Base-by-base conservation (phyloP, 1,284 basidiomycete species). In the Baeospora myosura region DNA sequence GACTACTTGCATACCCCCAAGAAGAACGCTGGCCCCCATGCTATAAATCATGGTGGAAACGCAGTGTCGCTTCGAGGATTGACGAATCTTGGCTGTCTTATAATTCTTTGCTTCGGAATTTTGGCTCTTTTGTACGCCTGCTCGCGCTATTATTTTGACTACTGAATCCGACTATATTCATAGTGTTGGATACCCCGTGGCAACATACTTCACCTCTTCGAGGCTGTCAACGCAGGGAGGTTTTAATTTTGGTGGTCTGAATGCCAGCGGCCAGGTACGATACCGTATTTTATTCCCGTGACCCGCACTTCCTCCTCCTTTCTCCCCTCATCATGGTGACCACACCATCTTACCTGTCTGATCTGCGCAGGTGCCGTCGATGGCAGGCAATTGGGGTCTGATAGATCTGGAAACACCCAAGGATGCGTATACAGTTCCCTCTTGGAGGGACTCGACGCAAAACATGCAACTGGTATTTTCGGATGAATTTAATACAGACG, bases 171-270 rank as follows among this genome's bases (percentile, higher is more conserved):
- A 41, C 11, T n/a, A 40, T 42, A 6, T 14, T 26, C 33, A 16
- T 26, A 66, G 63, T 25, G 56, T 58, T 14, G 65, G 65, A 23
- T 64, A 63, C 43, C 63, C 65, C 16, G 45, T 64, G 34, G 49
- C 59, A 2, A 45, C 65, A 16, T 72, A 67, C 50, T 71, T 70
- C 52, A 64, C 59, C n/a, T 48, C 54, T 4, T 42, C 56, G n/a
- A 18, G 40, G 1, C 40, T 58, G 24, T 62, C 64, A 11, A 67
- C 52, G 25, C 50, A 60, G 10, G 69, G 69, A 26, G 76, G 67
- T 2, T 78, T 71, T 54, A 79, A 80, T 50, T 53, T 82, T 25
- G 81, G 81, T 16, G 80, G 80, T 18, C 74, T 62, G n/a, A 81
- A 81, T 49, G 69, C 67, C 26, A 68, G 63, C 10, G 77, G 77